Evolutionary conservation across 2,329 filamentous ascomycete species (phyloP).

Genomic region (Trichophyton schoenleinii): DNA sequence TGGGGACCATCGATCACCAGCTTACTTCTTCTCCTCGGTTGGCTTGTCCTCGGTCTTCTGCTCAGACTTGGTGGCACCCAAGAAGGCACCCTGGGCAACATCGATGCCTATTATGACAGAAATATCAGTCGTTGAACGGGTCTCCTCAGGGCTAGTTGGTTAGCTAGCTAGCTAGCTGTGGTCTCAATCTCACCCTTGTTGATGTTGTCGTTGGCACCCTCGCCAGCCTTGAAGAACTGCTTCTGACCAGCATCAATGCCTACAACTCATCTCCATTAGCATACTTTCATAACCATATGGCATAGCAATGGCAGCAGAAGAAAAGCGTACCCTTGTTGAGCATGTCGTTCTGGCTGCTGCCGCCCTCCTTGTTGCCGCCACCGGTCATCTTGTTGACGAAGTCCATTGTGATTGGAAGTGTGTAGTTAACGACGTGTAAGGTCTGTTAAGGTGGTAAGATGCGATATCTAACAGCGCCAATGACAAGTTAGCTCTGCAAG

Average conservation of each 20-base stretch:
- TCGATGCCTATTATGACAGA: neutral
- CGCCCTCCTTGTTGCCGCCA: neutral
- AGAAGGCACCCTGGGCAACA: neutral
- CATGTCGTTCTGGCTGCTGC: neutral
- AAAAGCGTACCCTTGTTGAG: neutral
- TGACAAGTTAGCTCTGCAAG: neutral
- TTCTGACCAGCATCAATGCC: neutral
- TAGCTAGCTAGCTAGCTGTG: neutral
- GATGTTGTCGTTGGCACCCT: constrained; percentile 1
- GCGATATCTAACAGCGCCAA: neutral
- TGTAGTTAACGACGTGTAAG: neutral
- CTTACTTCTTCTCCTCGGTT: constrained; percentile 1
- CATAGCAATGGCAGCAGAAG: neutral
- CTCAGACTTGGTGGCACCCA: neutral
- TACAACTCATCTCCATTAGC: neutral
- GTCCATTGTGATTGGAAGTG: neutral
- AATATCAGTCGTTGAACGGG: neutral
- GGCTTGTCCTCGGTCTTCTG: neutral
- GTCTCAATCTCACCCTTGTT: neutral
- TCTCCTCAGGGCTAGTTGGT: neutral
- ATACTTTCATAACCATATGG: neutral
- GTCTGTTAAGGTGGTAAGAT: neutral
- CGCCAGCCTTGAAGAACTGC: neutral
- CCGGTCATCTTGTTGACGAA: neutral
- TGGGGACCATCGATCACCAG: neutral